These are phyloP conservation scores for Hymenoscyphus linearis DNA, from an alignment of 2,329 filamentous ascomycete species.

Conservation along the genomic window DNA sequence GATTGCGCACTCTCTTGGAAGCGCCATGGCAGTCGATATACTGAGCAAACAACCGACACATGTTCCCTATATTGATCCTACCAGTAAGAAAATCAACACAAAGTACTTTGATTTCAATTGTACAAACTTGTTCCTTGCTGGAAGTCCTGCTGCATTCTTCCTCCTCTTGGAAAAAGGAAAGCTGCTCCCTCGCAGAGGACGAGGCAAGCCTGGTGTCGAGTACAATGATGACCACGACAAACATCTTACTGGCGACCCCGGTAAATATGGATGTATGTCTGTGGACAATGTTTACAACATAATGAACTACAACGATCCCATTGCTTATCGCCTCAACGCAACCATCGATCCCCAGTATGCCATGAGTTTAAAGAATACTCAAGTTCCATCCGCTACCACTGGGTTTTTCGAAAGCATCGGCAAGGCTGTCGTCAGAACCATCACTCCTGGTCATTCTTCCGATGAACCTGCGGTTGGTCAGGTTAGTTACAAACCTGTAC, in stretches of 20 bases:
- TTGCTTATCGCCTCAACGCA: conserved; percentile 88
- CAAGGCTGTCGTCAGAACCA: conserved; percentile 51
- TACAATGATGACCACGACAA: conserved; percentile 50
- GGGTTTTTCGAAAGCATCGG: conserved; percentile 61
- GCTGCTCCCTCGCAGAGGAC: conserved; percentile 70
- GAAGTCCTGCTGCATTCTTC: conserved; percentile 90
- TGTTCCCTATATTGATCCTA: conserved; percentile 48
- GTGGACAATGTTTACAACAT: conserved; percentile 98
- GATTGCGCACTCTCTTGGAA: conserved; percentile 89
- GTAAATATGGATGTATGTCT: conserved; percentile 81
- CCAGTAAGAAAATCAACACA: conserved; percentile 38
- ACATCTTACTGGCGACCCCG: conserved; percentile 69
- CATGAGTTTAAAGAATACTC: conserved; percentile 67
- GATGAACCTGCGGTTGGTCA: conserved; percentile 36
- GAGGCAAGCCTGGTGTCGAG: conserved; percentile 70
- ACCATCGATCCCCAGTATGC: conserved; percentile 80
- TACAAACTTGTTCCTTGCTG: conserved; percentile 80
- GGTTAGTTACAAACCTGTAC: conserved; percentile 24
- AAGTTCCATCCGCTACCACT: conserved; percentile 67
- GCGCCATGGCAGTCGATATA: conserved; percentile 89
- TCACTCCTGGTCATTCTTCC: conserved; percentile 48
- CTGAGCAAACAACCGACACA: conserved; percentile 81
- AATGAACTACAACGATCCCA: conserved; percentile 64
- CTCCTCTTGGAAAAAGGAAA: conserved; percentile 70
- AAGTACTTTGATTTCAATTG: conserved; percentile 87